Percentiles rank a stretch among this genome's conserved stretches.
phyloP scores from a whole-genome alignment of 257 asterid species.

The Solanum sitiens region DNA sequence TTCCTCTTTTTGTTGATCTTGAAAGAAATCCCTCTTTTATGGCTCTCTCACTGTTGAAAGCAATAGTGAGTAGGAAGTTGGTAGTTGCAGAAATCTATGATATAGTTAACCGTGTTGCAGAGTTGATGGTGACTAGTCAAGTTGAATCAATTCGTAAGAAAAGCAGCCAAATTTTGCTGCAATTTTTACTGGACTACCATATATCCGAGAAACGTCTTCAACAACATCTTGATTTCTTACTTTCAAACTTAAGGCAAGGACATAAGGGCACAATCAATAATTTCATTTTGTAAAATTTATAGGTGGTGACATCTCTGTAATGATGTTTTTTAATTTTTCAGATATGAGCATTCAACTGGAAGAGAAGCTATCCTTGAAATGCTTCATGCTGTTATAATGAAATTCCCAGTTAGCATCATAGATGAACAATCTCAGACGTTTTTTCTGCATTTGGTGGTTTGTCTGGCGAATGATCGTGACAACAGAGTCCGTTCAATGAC shows the following conservation, averaged over 20 bases:
- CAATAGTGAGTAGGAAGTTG: constrained; percentile 61
- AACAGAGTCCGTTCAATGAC: constrained; percentile 75
- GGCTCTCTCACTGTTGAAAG: constrained; percentile 80
- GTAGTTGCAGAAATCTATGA: constrained; percentile 81
- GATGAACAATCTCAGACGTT: constrained; percentile 61
- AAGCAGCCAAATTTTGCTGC: constrained; percentile 74
- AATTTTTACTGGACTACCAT: constrained; percentile 66
- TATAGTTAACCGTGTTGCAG: constrained; percentile 57
- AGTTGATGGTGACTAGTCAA: constrained; percentile 79
- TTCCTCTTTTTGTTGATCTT: constrained; percentile 81
- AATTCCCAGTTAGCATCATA: constrained; percentile 40
- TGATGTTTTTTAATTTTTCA: constrained; percentile 12
- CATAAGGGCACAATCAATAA: neutral
- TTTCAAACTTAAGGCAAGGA: constrained; percentile 57
- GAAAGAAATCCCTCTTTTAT: constrained; percentile 62
- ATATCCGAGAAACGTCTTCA: constrained; percentile 63
- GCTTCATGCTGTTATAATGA: constrained; percentile 71
- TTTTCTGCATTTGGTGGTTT: constrained; percentile 57
- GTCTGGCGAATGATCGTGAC: constrained; percentile 77
- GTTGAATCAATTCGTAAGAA: constrained; percentile 71
- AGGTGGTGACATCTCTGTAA: neutral
- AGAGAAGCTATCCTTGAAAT: constrained; percentile 92
- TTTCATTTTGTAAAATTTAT: neutral
- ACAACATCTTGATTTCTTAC: constrained; percentile 66
- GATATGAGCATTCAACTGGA: constrained; percentile 83